Percentiles rank a stretch among this genome's conserved stretches.
These are phyloP conservation scores for Luzula sylvatica DNA, from an alignment of 176 grass and related monocot genomes.

Conservation along the genomic window DNA sequence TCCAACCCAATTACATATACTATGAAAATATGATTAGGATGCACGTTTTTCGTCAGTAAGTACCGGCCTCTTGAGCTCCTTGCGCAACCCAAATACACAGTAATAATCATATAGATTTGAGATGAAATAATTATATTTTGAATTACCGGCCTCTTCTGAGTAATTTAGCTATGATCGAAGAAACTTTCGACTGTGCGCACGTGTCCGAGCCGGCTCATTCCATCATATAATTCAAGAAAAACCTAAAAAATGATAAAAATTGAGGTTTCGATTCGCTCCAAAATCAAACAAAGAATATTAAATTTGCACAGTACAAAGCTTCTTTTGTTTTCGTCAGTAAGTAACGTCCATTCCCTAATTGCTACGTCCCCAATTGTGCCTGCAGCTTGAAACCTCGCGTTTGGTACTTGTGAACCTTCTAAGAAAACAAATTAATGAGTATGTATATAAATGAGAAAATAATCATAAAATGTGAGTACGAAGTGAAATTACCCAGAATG, in stretches of 20 bases:
- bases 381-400: slow-evolving; percentile 94
- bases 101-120: slow-evolving; percentile 5
- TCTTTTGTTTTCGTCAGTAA: slow-evolving; percentile 85
- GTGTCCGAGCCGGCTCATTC: slow-evolving; percentile 67
- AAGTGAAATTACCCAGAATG: no score
- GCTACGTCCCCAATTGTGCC: slow-evolving; percentile 91
- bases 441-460: no score
- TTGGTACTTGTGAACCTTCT: slow-evolving; percentile 74
- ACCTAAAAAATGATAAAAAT: slow-evolving; percentile 36
- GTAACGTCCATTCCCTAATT: slow-evolving; percentile 92
- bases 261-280: no score
- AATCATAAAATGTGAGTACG: no score
- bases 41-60: no score
- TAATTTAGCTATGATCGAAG: slow-evolving; percentile 63
- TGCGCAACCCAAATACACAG: no score
- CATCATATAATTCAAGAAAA: slow-evolving; percentile 81
- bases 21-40: no score
- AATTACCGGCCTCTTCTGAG: slow-evolving; percentile 93
- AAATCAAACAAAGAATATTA: not conserved
- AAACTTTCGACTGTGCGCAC: slow-evolving; percentile 89
- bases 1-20: no score
- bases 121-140: slow-evolving; percentile 18
- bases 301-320: slow-evolving; percentile 56
- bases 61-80: no score
- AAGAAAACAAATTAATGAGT: slow-evolving; percentile 18